Base-by-base conservation (phyloP, 148 eudicot genomes). In the Beta vulgaris region DNA sequence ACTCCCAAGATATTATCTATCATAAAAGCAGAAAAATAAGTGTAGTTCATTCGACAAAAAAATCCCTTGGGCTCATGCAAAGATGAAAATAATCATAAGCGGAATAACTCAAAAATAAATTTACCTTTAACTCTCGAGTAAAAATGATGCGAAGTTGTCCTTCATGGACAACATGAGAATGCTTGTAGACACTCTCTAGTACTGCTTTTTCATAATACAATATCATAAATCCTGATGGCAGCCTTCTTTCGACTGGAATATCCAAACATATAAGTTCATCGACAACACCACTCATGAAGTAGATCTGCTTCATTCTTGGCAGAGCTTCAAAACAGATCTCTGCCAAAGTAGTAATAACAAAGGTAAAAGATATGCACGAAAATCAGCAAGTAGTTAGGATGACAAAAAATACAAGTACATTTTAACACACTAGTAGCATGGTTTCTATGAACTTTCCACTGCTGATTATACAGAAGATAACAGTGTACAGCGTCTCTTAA, bases 1-100 rank as follows among this genome's bases (percentile, higher is more conserved):
- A 91, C 67, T 84, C 87, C 97, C 97, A 91, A 34, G 85, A 82
- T 57, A 78, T 57, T 44, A 92, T 92, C 97, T 92, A 68, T 70
- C 49, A 67, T 23, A 26, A 2, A 16, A 64, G n/a, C 26, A 63
- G 12, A 61, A 58, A 37, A 43, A 42, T 14, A 37, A 48, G 19
- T 58, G 76, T 32, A 7, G 64, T 57, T 5, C 25, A 19, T 63
- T 59, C 25, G 55, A 64, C 64, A 37, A 15, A 66, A 8, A 31
- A n/a, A 72, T 35, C 36, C 32, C 26, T 31, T 1, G 18, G 34
- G 57, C 53, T 37, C 42, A 42, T 29, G 21, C 29, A 31, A 55
- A 54, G 39, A 36, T 46, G 31, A 73, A 31, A n/a, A 32, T 9
- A n/a, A 32, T 9, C 40, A 40, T 36, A 37, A 49, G 23, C 43